A percentile compares a stretch with the other conserved stretches of the same genome.
Evolutionary conservation across 257 asterid species (phyloP).

Genomic region (Nicotiana tomentosiformis): DNA sequence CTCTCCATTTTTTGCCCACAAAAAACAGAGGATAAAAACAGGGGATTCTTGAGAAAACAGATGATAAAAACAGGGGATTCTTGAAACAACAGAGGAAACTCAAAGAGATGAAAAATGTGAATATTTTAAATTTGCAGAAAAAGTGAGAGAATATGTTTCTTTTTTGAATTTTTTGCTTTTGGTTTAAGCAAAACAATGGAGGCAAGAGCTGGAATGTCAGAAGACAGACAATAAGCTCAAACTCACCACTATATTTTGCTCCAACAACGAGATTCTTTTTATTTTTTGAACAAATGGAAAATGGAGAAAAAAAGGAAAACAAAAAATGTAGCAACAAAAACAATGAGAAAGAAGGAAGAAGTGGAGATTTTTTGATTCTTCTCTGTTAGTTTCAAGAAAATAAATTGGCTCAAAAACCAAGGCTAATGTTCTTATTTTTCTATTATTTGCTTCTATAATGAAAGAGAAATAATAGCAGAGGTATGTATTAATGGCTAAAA

Average conservation of each 20-base stretch:
- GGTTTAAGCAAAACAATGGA: slow-evolving; percentile 42
- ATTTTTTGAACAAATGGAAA: background rate
- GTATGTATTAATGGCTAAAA: background rate
- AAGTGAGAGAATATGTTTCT: slow-evolving; percentile 20
- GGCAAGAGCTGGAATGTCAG: slow-evolving; percentile 62
- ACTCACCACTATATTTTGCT: slow-evolving; percentile 18
- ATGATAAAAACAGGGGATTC: too few species aligned
- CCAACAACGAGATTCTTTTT: slow-evolving; percentile 5
- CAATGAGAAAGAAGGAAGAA: background rate
- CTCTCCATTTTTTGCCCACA: slow-evolving; percentile 37
- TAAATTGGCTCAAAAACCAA: background rate
- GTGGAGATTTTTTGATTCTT: background rate
- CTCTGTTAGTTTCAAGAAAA: background rate
- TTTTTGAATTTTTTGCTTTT: slow-evolving; percentile 31
- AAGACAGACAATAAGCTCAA: slow-evolving; percentile 36
- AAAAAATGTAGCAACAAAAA: background rate
- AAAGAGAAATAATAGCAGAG: background rate
- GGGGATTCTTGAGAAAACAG: too few species aligned
- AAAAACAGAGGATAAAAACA: background rate
- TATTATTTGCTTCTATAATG: background rate
- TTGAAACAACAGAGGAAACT: background rate
- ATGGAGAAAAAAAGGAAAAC: background rate
- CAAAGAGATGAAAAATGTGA: background rate
- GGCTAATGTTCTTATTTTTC: background rate
- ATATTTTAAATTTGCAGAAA: background rate